Percentiles rank a stretch among this genome's conserved stretches.
Conservation (phyloP, 1,284 basidiomycete species). For the Agroathelia rolfsii region DNA sequence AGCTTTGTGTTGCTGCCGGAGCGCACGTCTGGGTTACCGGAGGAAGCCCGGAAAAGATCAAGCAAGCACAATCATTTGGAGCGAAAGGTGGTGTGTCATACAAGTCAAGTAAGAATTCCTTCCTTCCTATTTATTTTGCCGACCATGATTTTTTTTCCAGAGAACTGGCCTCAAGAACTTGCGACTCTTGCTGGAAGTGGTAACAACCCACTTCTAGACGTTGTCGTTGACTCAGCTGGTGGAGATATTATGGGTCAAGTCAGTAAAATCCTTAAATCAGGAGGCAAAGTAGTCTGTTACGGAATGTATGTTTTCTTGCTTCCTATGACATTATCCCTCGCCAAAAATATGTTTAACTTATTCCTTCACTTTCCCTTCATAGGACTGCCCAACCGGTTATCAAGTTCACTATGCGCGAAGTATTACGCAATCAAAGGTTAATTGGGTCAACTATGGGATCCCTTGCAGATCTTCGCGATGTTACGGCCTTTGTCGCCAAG, state of each 20-base stretch:
- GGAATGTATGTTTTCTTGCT: conserved; percentile 49
- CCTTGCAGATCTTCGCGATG: conserved; percentile 61
- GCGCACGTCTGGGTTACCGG: conserved; percentile 82
- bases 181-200: conserved; percentile 23
- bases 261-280: conserved; percentile 50
- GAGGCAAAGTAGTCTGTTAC: conserved; percentile 68
- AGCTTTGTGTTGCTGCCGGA: conserved; percentile 68
- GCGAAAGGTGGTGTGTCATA: conserved; percentile 74
- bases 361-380: too few relatives aligned
- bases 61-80: conserved; percentile 58
- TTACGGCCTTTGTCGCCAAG: conserved; percentile 60
- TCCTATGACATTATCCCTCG: conserved; percentile 11
- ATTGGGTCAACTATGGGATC: conserved; percentile 83
- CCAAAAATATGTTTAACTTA: conserved; percentile 7
- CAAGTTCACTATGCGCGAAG: conserved; percentile 70
- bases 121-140: conserved; percentile 1
- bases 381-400: conserved; percentile 63
- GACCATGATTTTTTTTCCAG: conserved; percentile 29
- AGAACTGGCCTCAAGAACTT: conserved; percentile 57
- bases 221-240: conserved; percentile 77
- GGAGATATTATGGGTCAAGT: conserved; percentile 63
- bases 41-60: conserved; percentile 60
- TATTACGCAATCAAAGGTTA: conserved; percentile 69
- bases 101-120: conserved; percentile 39
- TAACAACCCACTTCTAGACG: conserved; percentile 36